Base-by-base conservation (phyloP, 2,329 filamentous ascomycete genomes). In the Cordyceps militaris region DNA sequence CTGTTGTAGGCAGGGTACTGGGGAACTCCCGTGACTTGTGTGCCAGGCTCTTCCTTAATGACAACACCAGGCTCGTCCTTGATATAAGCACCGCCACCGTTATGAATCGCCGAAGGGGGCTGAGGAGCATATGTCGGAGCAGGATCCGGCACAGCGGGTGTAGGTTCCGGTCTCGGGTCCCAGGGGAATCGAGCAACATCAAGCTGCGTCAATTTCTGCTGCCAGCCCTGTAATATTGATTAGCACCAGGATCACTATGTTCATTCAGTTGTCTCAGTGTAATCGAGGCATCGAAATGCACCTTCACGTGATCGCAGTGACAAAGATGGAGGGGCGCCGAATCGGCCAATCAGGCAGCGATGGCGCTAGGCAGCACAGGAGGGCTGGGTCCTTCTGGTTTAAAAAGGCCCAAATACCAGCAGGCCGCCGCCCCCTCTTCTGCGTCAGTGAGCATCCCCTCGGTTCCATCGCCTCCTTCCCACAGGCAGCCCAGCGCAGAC, bases 141-240 rank as follows among this genome's bases (percentile, higher is more conserved):
- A 62, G 21, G 71, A 16, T 57, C 55, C 58, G 75, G 69, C 59
- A 71, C 66, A 65, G 78, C 67, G 66, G 77, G 66, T 64, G 75
- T 62, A 70, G 83, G 81, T 54, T 88, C 86, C 51, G 88, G 87
- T 69, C 88, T 86, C 44, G 94, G 93, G 69, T 99, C 94, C 94
- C 94, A 99, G 11, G 94, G 93, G 70, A 97, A 97, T 58, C 83
- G 79, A 60, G 94, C 94, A 61, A 97, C 87, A 63, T 88, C 85
- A 63, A 95, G 85, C 64, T 85, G 84, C 1, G 92, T 88, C 36
- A 99, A 81, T 74, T 95, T 97, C 66, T 86, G 81, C 78, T 97
- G 92, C 94, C 94, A 99, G 75, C 87, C 89, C 92, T 97, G 66
- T 48, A 56, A 43, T 62, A 59, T 57, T 56, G 54, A 23, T 54